phyloP scores from a whole-genome alignment of 805 yeast species.

The Pichia ethanolica region DNA sequence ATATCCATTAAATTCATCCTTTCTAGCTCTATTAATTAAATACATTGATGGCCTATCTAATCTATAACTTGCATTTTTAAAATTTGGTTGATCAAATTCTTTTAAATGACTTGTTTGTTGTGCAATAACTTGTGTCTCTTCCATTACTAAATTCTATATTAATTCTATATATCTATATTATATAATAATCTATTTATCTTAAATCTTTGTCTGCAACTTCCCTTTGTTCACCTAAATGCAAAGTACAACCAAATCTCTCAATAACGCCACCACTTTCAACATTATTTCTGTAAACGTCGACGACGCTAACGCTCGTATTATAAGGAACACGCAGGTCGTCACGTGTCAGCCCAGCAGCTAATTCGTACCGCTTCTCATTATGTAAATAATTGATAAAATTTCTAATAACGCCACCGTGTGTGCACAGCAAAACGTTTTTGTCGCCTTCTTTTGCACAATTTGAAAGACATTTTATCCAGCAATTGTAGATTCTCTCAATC shows the following conservation, averaged over 20 bases:
- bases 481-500: conserved; percentile 34
- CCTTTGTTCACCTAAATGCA: conserved; percentile 58
- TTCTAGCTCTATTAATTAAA: conserved; percentile 57
- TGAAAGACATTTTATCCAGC: conserved; percentile 34
- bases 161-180: too few species aligned
- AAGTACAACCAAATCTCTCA: conserved; percentile 54
- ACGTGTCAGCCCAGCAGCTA: background rate
- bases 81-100: conserved; percentile 48
- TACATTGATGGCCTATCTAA: conserved; percentile 68
- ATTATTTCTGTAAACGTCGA: conserved; percentile 42
- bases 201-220: conserved; percentile 5
- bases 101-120: conserved; percentile 18
- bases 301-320: conserved; percentile 66
- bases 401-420: conserved; percentile 80
- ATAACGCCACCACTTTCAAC: conserved; percentile 22
- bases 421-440: conserved; percentile 52
- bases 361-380: conserved; percentile 3
- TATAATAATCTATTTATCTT: too few species aligned
- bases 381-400: conserved; percentile 45
- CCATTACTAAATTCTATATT: too few species aligned
- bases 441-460: conserved; percentile 17
- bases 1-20: conserved; percentile 41
- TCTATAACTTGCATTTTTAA: conserved; percentile 57
- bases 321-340: conserved; percentile 35
- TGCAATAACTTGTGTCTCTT: background rate